A percentile compares a stretch with the other conserved stretches of the same genome.
Evolutionary conservation across 208 protist species (phyloP).

Genomic region (Leptomonas seymouri): DNA sequence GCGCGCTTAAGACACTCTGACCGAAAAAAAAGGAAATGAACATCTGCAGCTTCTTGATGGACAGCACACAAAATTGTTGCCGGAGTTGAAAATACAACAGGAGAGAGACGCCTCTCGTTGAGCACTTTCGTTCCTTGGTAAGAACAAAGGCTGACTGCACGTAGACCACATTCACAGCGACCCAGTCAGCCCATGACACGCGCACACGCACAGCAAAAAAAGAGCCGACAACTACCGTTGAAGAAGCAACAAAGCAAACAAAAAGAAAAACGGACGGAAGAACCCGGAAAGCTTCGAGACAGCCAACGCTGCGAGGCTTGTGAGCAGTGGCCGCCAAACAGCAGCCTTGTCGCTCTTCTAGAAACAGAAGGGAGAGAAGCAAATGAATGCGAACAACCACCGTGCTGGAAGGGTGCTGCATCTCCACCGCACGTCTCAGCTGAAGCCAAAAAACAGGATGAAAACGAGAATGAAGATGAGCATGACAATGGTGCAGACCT

Average conservation of each 20-base stretch:
- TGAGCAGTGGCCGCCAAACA: not conserved
- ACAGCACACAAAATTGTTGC: too few relatives aligned
- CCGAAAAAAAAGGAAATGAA: too few relatives aligned
- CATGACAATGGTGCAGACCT: slow-evolving; percentile 76
- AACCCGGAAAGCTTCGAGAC: too few relatives aligned
- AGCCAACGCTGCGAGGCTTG: not conserved
- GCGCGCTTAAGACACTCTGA: too few relatives aligned
- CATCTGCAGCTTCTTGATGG: too few relatives aligned
- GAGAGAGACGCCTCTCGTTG: too few relatives aligned
- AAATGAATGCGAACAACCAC: not conserved
- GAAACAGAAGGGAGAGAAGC: not conserved
- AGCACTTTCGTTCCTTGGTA: not conserved
- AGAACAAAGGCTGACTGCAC: not conserved
- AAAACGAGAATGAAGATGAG: slow-evolving; percentile 61
- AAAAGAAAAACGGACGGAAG: too few relatives aligned
- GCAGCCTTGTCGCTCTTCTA: not conserved
- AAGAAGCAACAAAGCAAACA: not conserved
- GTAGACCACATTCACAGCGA: too few relatives aligned
- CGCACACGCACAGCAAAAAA: not conserved
- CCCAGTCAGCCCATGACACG: too few relatives aligned
- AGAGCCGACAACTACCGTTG: not conserved
- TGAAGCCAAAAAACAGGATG: slow-evolving; percentile 48
- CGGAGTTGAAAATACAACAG: too few relatives aligned
- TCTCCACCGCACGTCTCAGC: not conserved
- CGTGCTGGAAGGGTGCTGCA: not conserved